Evolutionary conservation across 106 monocot genomes (phyloP).

Genomic region (Alisma plantagoaquatica): DNA sequence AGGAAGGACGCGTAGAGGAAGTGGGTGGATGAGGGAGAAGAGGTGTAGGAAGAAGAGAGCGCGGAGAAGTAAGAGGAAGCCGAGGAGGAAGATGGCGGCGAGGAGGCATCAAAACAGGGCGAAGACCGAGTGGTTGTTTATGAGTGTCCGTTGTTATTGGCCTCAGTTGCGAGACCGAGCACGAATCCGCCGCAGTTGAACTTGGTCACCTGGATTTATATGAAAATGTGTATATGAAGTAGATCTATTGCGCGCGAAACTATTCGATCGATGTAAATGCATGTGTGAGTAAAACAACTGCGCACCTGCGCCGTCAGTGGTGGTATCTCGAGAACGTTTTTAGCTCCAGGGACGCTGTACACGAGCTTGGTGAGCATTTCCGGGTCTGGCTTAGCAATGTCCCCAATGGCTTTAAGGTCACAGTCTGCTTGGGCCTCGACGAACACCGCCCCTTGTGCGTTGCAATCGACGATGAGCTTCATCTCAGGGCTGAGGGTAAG

Average conservation of each 20-base stretch:
- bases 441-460: conserved; percentile 64
- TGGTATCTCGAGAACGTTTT: conserved; percentile 72
- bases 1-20: too few relatives aligned
- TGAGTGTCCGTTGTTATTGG: too few relatives aligned
- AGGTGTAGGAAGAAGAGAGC: too few relatives aligned
- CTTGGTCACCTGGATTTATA: conserved; percentile 41
- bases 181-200: conserved; percentile 80
- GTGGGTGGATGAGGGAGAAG: too few relatives aligned
- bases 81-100: too few relatives aligned
- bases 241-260: too few relatives aligned
- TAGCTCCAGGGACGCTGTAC: conserved; percentile 52
- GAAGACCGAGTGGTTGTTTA: too few relatives aligned
- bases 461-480: conserved; percentile 68
- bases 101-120: too few relatives aligned
- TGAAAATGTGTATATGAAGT: too few relatives aligned
- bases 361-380: conserved; percentile 58
- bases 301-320: conserved; percentile 65
- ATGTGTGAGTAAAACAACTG: not conserved
- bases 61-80: too few relatives aligned
- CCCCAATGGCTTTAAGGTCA: conserved; percentile 45
- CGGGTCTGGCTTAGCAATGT: conserved; percentile 67
- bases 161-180: conserved; percentile 54
- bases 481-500: conserved; percentile 53
- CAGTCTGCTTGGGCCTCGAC: conserved; percentile 73
- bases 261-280: too few relatives aligned